Conservation (phyloP, 306 rosid genomes). For the Lathyrus aphaca region DNA sequence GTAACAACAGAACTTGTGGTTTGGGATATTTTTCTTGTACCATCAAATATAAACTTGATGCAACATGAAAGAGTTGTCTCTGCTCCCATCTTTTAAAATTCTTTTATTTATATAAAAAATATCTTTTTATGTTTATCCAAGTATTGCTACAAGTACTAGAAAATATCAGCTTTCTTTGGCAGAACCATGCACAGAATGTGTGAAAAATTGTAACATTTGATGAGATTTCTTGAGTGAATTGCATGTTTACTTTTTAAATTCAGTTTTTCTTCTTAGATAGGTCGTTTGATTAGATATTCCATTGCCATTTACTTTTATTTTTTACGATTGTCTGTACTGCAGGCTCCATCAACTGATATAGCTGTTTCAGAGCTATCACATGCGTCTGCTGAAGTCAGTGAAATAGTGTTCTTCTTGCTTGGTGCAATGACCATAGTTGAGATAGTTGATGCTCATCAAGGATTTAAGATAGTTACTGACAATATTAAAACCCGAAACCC, state of each 20-base stretch:
- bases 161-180: conserved; percentile 16
- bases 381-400: conserved; percentile 94
- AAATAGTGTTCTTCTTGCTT: conserved; percentile 92
- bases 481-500: conserved; percentile 91
- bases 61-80: background rate
- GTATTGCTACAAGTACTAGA: background rate
- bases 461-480: conserved; percentile 95
- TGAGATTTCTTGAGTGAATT: conserved; percentile 9
- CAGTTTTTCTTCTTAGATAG: background rate
- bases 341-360: conserved; percentile 95
- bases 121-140: background rate
- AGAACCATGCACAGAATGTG: conserved; percentile 4
- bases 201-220: conserved; percentile 13
- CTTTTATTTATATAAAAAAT: background rate
- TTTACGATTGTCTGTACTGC: conserved; percentile 39
- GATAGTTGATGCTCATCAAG: conserved; percentile 93
- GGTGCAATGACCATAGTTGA: conserved; percentile 99
- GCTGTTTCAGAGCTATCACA: conserved; percentile 86
- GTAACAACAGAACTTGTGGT: background rate
- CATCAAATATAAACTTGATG: background rate
- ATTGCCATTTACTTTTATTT: conserved; percentile 2
- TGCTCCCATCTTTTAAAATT: background rate
- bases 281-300: conserved; percentile 20
- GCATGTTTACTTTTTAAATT: conserved; percentile 17
- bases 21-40: conserved; percentile 3